These are phyloP conservation scores for Plasmodium gonderi DNA, from an alignment of 169 alveolate genomes.

Conservation along the genomic window DNA sequence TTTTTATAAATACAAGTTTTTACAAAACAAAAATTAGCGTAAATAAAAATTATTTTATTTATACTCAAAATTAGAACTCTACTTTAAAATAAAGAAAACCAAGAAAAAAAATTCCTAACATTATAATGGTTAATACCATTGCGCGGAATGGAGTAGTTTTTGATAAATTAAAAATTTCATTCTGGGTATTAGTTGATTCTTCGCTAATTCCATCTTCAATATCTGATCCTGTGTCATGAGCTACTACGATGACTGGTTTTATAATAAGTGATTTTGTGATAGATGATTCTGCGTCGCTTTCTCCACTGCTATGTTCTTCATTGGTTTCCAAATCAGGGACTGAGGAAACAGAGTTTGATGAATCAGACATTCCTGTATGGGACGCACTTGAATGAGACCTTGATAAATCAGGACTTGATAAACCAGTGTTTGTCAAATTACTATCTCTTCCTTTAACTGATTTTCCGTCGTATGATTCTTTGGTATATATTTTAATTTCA, in stretches of 20 bases:
- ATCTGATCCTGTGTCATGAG: not conserved
- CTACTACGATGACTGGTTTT: too few species aligned
- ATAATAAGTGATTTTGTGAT: too few species aligned
- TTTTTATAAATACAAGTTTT: not conserved
- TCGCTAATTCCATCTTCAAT: not conserved
- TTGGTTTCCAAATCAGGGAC: too few species aligned
- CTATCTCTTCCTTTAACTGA: not conserved
- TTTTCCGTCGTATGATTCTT: too few species aligned
- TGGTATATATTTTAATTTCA: not conserved
- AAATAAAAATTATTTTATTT: not conserved
- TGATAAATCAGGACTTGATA: too few species aligned
- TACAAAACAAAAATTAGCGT: not conserved
- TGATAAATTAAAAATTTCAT: not conserved
- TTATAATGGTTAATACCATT: not conserved
- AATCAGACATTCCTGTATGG: too few species aligned
- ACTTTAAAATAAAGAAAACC: not conserved
- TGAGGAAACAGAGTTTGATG: too few species aligned
- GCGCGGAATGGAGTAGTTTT: not conserved
- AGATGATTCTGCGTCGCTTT: too few species aligned
- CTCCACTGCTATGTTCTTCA: too few species aligned
- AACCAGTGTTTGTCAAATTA: too few species aligned
- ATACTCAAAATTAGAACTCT: not conserved
- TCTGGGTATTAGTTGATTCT: not conserved
- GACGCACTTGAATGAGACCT: too few species aligned
- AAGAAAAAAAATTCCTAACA: not conserved